Conservation (phyloP, 148 eudicot species). For the Vaccinium myrtillus region DNA sequence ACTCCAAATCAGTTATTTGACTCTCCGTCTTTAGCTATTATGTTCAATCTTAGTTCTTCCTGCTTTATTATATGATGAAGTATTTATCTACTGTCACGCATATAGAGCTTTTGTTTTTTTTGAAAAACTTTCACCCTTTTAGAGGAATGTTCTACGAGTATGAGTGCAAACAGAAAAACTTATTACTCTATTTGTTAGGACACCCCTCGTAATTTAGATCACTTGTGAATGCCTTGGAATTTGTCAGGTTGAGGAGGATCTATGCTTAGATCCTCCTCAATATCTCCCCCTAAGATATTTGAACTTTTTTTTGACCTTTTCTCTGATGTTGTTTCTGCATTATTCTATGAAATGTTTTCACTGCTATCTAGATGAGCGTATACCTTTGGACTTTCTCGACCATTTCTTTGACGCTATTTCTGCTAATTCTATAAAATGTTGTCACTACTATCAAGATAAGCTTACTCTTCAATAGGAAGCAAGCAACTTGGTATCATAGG, state of each 20-base stretch:
- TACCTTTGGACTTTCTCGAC: too few relatives aligned
- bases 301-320: background rate
- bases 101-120: background rate
- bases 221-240: background rate
- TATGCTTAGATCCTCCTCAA: too few relatives aligned
- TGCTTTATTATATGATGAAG: background rate
- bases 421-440: too few relatives aligned
- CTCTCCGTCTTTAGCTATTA: background rate
- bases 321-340: background rate
- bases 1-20: background rate
- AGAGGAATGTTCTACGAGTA: background rate
- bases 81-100: too few relatives aligned
- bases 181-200: background rate
- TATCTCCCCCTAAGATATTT: background rate
- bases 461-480: background rate
- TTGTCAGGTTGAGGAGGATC: background rate
- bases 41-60: background rate
- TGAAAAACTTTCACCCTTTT: background rate
- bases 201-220: background rate
- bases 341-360: too few relatives aligned
- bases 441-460: too few relatives aligned
- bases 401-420: too few relatives aligned
- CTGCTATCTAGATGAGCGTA: too few relatives aligned
- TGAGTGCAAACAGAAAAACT: background rate
- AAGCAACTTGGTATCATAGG: background rate